A percentile compares a stretch with the other conserved stretches of the same genome.
Conservation (phyloP, 2,329 filamentous ascomycete species). For the Blastomyces parvus region DNA sequence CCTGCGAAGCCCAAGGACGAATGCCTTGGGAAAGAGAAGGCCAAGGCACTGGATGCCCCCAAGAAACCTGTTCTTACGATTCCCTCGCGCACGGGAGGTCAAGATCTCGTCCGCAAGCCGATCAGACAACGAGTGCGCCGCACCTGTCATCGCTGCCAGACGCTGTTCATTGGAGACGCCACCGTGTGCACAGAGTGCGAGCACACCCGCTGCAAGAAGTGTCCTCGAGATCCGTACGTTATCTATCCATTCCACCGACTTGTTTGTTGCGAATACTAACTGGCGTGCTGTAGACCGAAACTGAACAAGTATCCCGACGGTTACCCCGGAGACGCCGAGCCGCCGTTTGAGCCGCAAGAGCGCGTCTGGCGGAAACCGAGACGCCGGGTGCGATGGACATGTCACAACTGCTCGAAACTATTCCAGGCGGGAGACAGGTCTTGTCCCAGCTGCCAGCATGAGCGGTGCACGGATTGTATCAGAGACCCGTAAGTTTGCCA, state of each 20-base stretch:
- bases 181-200: constrained; percentile 60
- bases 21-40: constrained; percentile 36
- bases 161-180: constrained; percentile 48
- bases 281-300: constrained; percentile 25
- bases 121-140: constrained; percentile 64
- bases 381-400: constrained; percentile 34
- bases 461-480: constrained; percentile 33
- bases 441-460: constrained; percentile 34
- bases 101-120: constrained; percentile 63
- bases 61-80: constrained; percentile 43
- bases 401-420: constrained; percentile 30
- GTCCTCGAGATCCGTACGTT: constrained; percentile 69
- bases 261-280: constrained; percentile 13
- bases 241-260: constrained; percentile 19
- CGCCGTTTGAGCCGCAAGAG: constrained; percentile 25
- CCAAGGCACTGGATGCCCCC: constrained; percentile 16
- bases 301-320: constrained; percentile 37
- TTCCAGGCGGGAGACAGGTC: constrained; percentile 26
- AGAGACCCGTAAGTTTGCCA: constrained; percentile 37
- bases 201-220: constrained; percentile 69
- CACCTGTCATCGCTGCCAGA: constrained; percentile 64
- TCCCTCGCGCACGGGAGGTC: constrained; percentile 56
- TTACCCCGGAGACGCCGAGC: constrained; percentile 37
- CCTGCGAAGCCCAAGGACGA: constrained; percentile 54
- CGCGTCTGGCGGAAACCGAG: constrained; percentile 32